Percentiles rank a stretch among this genome's conserved stretches.
Evolutionary conservation across 441 rosid species (phyloP).

Genomic region (Gossypium gossypioides): DNA sequence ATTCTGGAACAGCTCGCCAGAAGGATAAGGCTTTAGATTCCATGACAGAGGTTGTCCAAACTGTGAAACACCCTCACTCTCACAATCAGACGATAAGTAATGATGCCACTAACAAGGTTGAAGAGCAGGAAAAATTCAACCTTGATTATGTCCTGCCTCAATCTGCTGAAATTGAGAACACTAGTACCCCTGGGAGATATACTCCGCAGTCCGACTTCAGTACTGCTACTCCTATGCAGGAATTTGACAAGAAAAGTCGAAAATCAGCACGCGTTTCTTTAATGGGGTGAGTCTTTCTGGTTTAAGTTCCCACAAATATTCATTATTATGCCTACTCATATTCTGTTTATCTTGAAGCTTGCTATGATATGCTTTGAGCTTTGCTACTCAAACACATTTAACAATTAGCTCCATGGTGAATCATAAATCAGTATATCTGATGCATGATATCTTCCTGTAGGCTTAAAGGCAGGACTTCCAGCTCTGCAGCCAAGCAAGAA

Average conservation of each 20-base stretch:
- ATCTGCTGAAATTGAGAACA: conserved; percentile 22
- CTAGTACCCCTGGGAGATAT: conserved; percentile 30
- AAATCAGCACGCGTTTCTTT: conserved; percentile 50
- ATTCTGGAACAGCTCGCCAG: conserved; percentile 58
- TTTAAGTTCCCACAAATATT: not conserved
- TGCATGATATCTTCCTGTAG: conserved; percentile 27
- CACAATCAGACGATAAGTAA: conserved; percentile 30
- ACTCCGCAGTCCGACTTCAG: conserved; percentile 17
- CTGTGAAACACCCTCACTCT: conserved; percentile 50
- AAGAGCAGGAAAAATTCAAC: conserved; percentile 26
- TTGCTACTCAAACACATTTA: not conserved
- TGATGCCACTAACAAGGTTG: conserved; percentile 19
- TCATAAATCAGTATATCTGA: not conserved
- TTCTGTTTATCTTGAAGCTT: not conserved
- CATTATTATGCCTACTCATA: not conserved
- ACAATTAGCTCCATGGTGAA: not conserved
- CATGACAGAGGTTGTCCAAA: conserved; percentile 80
- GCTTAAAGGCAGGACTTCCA: conserved; percentile 40
- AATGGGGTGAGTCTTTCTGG: conserved; percentile 35
- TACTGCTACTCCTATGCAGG: conserved; percentile 21
- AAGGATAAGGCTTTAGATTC: conserved; percentile 68
- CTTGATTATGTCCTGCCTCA: conserved; percentile 36
- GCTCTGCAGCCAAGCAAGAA: conserved; percentile 35
- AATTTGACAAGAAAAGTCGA: conserved; percentile 33
- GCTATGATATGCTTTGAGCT: not conserved